Evolutionary conservation across 2,329 filamentous ascomycete species (phyloP), one percentile per base, ranked within the genome.

Genomic region (Reticulascus tulasneorum): DNA sequence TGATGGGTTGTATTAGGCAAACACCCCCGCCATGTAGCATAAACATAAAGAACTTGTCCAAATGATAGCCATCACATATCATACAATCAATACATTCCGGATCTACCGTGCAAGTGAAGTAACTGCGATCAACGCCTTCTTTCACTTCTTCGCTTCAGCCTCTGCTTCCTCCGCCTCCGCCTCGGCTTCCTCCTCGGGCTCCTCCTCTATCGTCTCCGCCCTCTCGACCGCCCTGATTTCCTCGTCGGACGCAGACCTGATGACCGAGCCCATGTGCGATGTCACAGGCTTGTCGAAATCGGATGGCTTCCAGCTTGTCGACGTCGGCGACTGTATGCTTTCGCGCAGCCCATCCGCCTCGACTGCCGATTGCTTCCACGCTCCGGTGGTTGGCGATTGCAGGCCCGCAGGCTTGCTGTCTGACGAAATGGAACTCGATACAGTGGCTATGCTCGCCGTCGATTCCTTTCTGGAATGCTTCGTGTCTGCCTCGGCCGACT

Each of bases 1-100:
- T 33, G 75, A 79, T 30, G 73, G 64, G 9, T 47, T 79, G 52
- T 79, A 80, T 35, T 78, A 61, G n/a, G 55, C 9, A 22, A 12
- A 13, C 9, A n/a, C 19, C 12, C 3, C 11, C 23, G n/a, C 23
- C 23, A 9, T 24, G 9, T 9, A 9, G 23, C 23, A 24, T 24
- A n/a, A 9, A 24, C 23, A 24, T 13, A 11, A 30, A 30, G 18
- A n/a, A 30, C 9, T 24, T 13, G 11, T 27, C n/a, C n/a, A n/a
- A n/a, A n/a, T n/a, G n/a, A n/a, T n/a, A n/a, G n/a, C n/a, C n/a
- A n/a, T n/a, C n/a, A n/a, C n/a, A n/a, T n/a, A n/a, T n/a, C n/a
- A n/a, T n/a, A n/a, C n/a, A n/a, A n/a, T n/a, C n/a, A n/a, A n/a
- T n/a, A n/a, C n/a, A n/a, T n/a, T n/a, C n/a, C n/a, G n/a, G n/a